Conservation (phyloP, 148 eudicot genomes). For the Camellia granthamiana region DNA sequence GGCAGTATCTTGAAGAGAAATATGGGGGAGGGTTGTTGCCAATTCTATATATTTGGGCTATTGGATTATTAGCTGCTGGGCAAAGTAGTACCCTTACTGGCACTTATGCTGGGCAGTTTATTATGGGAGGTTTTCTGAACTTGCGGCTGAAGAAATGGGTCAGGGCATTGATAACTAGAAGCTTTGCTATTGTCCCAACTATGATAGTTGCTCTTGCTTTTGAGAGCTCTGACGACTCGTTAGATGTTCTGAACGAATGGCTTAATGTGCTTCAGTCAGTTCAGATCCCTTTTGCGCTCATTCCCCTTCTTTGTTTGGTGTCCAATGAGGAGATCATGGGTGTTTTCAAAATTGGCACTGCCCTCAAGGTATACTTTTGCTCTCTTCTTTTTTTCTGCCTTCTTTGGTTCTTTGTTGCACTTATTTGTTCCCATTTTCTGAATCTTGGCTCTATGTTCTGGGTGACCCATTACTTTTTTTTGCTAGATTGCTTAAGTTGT, state of each 20-base stretch:
- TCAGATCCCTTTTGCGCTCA: slow-evolving; percentile 94
- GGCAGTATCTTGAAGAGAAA: slow-evolving; percentile 77
- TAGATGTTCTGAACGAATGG: slow-evolving; percentile 91
- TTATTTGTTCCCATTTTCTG: neutral
- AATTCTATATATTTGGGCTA: slow-evolving; percentile 87
- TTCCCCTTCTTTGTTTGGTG: slow-evolving; percentile 90
- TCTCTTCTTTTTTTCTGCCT: neutral
- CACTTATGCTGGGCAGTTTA: slow-evolving; percentile 97
- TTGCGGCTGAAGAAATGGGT: slow-evolving; percentile 83
- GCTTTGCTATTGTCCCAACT: slow-evolving; percentile 93
- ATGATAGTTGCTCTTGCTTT: slow-evolving; percentile 79
- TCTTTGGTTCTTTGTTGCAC: neutral
- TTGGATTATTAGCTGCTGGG: slow-evolving; percentile 93
- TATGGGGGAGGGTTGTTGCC: slow-evolving; percentile 87
- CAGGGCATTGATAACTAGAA: slow-evolving; percentile 92
- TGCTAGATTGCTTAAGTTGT: neutral
- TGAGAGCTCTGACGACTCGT: slow-evolving; percentile 63
- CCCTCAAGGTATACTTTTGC: slow-evolving; percentile 58
- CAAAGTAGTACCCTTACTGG: slow-evolving; percentile 99
- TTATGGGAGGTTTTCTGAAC: slow-evolving; percentile 94
- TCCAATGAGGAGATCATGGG: slow-evolving; percentile 97
- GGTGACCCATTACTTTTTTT: no score
- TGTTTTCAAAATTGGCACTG: slow-evolving; percentile 65
- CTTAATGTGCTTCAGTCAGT: slow-evolving; percentile 91
- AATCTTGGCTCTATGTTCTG: neutral